Conservation (phyloP, 805 yeast genomes). For the Kodamaea neixiangensis region DNA sequence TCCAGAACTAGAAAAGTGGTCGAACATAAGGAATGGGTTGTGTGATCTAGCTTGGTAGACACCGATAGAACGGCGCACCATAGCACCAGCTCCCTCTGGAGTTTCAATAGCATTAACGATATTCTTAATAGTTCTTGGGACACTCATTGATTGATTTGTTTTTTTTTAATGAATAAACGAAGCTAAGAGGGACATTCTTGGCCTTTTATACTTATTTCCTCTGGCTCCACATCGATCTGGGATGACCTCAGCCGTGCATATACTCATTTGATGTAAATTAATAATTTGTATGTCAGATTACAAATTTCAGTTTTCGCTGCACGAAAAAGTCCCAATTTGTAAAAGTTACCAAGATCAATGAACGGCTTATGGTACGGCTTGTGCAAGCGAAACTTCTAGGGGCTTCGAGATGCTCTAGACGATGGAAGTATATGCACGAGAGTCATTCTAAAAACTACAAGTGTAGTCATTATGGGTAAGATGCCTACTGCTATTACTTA, state of each 20-base stretch:
- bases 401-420: neutral
- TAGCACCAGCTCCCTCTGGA: slow-evolving; percentile 85
- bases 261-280: neutral
- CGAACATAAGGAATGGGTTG: slow-evolving; percentile 79
- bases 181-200: neutral
- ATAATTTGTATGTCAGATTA: neutral
- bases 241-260: neutral
- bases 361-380: no score
- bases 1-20: slow-evolving; percentile 68
- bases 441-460: no score
- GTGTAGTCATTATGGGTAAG: no score
- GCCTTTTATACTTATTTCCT: neutral
- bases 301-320: neutral
- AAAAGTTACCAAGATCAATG: neutral
- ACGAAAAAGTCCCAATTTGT: neutral
- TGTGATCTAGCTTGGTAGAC: slow-evolving; percentile 66
- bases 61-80: slow-evolving; percentile 81
- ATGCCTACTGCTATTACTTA: no score
- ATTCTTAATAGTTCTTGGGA: slow-evolving; percentile 31
- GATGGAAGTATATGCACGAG: neutral
- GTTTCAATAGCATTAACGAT: slow-evolving; percentile 60
- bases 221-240: neutral
- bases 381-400: neutral
- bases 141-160: neutral
- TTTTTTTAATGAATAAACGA: neutral